Conservation (phyloP, 495 filamentous ascomycete species). For the Annulohypoxylon bovei region DNA sequence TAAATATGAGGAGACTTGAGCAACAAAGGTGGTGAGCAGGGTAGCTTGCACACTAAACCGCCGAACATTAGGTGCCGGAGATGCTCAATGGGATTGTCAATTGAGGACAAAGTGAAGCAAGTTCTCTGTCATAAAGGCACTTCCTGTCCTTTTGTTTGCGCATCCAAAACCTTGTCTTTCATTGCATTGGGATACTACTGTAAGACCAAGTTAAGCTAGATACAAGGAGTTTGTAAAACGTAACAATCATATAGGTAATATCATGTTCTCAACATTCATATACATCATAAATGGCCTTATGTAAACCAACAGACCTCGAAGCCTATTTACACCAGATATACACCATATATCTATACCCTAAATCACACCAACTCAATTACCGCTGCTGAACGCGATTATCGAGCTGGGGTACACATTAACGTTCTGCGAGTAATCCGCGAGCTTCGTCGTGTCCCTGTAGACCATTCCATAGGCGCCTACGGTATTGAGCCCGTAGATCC, state of each 20-base stretch:
- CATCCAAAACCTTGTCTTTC: neutral
- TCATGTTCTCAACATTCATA: neutral
- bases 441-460: constrained; percentile 57
- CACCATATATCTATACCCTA: neutral
- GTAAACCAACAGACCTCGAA: neutral
- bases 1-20: neutral
- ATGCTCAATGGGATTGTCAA: neutral
- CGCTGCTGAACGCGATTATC: constrained; percentile 58
- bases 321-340: constrained; percentile 1
- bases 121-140: no score
- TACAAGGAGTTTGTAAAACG: no score
- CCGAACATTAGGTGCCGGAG: neutral
- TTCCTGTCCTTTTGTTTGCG: neutral
- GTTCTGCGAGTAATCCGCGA: constrained; percentile 65
- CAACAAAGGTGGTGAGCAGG: neutral
- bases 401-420: constrained; percentile 63
- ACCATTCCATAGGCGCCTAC: constrained; percentile 57
- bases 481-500: constrained; percentile 64
- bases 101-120: neutral
- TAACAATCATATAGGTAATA: neutral
- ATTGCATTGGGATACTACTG: no score
- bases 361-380: neutral
- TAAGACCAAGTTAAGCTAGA: no score
- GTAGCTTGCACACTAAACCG: neutral
- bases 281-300: neutral